Percentiles rank a stretch among this genome's conserved stretches.
phyloP scores from a whole-genome alignment of 129 eudicot species.

The Pseudognaphalium luteoalbum region DNA sequence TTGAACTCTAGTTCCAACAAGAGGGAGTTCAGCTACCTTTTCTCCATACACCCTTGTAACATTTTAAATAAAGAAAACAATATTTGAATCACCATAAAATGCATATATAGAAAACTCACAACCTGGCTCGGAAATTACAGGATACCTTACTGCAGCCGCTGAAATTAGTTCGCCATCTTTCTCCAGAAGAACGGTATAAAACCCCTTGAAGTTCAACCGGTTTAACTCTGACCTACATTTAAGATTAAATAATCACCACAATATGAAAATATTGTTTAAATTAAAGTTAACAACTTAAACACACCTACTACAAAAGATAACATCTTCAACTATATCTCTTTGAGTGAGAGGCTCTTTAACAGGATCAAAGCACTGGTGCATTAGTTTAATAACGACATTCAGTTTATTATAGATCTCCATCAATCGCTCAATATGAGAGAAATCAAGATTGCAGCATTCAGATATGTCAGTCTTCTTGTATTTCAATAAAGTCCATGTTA shows the following conservation, averaged over 20 bases:
- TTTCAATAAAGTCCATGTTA: slow-evolving; percentile 68
- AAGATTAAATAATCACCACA: not conserved
- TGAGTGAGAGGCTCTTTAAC: slow-evolving; percentile 57
- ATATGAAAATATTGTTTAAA: not conserved
- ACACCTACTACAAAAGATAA: slow-evolving; percentile 62
- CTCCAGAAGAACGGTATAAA: slow-evolving; percentile 70
- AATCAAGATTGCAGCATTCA: slow-evolving; percentile 25
- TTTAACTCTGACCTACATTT: slow-evolving; percentile 62
- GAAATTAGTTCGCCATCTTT: slow-evolving; percentile 70
- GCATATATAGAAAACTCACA: not conserved
- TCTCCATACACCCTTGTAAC: slow-evolving; percentile 60
- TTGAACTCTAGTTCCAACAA: slow-evolving; percentile 65
- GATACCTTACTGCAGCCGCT: slow-evolving; percentile 60
- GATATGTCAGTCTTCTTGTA: slow-evolving; percentile 17
- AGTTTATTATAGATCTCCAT: slow-evolving; percentile 51
- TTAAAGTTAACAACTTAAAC: slow-evolving; percentile 3
- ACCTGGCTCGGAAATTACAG: not conserved
- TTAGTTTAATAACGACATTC: slow-evolving; percentile 53
- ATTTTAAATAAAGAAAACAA: not conserved
- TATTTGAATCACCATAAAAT: slow-evolving; percentile 15
- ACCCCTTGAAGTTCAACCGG: slow-evolving; percentile 72
- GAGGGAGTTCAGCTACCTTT: slow-evolving; percentile 77
- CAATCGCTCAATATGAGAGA: slow-evolving; percentile 21
- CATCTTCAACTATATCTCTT: slow-evolving; percentile 71
- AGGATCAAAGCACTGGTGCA: slow-evolving; percentile 81